phyloP scores from a whole-genome alignment of 176 grass and related monocot species.

The Typha latifolia region DNA sequence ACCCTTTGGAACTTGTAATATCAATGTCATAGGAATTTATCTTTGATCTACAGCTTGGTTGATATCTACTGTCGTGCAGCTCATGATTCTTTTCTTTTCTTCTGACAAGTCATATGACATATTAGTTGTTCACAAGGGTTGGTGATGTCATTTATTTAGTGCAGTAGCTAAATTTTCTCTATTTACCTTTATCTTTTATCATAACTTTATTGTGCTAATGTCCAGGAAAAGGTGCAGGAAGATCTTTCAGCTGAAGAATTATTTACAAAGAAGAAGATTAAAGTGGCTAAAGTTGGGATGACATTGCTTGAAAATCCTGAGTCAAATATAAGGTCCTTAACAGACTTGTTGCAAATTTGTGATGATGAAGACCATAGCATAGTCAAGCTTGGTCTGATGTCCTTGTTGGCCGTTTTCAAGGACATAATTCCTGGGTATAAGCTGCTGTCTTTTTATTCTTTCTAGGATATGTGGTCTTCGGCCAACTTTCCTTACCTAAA shows the following conservation, averaged over 20 bases:
- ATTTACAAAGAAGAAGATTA: conserved; percentile 75
- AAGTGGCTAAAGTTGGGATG: conserved; percentile 76
- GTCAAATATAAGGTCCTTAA: conserved; percentile 71
- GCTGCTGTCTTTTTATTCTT: conserved; percentile 10
- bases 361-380: conserved; percentile 65
- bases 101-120: too few relatives aligned
- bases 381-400: conserved; percentile 79
- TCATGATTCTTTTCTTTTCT: too few relatives aligned
- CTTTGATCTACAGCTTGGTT: too few relatives aligned
- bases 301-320: conserved; percentile 89
- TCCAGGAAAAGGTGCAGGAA: conserved; percentile 77
- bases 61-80: too few relatives aligned
- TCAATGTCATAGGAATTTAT: too few relatives aligned
- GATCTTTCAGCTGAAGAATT: conserved; percentile 90
- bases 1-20: too few relatives aligned
- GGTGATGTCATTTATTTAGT: too few relatives aligned
- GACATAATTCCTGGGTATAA: conserved; percentile 82
- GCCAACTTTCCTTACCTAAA: conserved; percentile 1
- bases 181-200: not conserved
- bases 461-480: not conserved
- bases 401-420: conserved; percentile 86
- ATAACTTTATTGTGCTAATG: conserved; percentile 1
- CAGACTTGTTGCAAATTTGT: conserved; percentile 71
- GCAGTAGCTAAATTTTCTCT: not conserved
- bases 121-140: too few relatives aligned